A percentile compares a stretch with the other conserved stretches of the same genome.
phyloP scores from a whole-genome alignment of 2,329 filamentous ascomycete genomes.

The Botrytis porri region DNA sequence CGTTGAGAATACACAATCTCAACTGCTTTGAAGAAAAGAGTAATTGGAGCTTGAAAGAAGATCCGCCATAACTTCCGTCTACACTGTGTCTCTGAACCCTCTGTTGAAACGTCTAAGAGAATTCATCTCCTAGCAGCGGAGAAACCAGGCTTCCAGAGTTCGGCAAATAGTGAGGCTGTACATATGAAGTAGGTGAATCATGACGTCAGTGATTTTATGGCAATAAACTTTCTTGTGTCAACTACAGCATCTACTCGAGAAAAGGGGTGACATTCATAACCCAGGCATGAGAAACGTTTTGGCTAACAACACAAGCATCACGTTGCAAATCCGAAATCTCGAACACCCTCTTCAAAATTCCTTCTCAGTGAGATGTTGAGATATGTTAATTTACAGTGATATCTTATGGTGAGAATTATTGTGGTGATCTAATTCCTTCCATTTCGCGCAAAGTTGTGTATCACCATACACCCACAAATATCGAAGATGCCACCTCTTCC shows the following conservation, averaged over 20 bases:
- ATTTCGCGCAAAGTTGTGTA: neutral
- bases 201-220: neutral
- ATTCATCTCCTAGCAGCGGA: neutral
- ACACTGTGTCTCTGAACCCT: neutral
- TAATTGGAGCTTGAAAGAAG: rapidly evolving
- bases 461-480: neutral
- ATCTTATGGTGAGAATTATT: no score
- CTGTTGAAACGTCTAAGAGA: rapidly evolving
- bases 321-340: no score
- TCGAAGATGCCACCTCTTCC: neutral
- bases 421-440: no score
- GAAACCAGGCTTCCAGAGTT: neutral
- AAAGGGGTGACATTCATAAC: neutral
- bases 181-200: rapidly evolving
- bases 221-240: neutral
- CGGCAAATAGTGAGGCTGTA: neutral
- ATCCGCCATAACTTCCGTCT: neutral
- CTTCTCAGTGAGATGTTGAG: no score
- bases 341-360: no score
- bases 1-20: rapidly evolving
- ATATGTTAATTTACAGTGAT: rapidly evolving
- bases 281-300: no score
- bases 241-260: neutral
- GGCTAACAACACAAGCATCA: no score
- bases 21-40: neutral